phyloP scores from a whole-genome alignment of 768 basidiomycete species.

The Phanerochaete carnosa region DNA sequence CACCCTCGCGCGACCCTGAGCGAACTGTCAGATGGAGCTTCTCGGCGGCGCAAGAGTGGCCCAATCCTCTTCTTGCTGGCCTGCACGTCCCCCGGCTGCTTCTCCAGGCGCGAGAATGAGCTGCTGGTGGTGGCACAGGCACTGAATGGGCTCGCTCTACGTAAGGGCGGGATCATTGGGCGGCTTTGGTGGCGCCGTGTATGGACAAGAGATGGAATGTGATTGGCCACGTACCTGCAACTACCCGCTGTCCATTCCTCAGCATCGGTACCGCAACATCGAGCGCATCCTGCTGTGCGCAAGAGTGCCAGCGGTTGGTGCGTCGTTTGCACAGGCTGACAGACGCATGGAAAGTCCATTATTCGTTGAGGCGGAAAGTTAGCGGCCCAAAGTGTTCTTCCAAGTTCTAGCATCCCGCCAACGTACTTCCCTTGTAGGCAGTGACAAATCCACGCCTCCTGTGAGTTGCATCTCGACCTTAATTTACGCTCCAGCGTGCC shows the following conservation, averaged over 20 bases:
- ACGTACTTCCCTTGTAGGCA: background rate
- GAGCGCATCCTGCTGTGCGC: background rate
- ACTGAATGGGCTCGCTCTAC: background rate
- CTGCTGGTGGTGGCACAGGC: background rate
- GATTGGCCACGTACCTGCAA: background rate
- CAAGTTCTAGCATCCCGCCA: background rate
- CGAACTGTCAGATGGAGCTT: background rate
- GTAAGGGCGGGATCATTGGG: background rate
- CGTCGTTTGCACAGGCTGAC: background rate
- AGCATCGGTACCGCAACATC: background rate
- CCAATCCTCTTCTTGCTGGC: background rate
- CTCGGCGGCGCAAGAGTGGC: background rate
- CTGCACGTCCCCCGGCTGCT: too few relatives aligned
- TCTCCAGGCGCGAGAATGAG: background rate
- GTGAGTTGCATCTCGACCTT: background rate
- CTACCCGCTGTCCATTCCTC: background rate
- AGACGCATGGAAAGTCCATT: background rate
- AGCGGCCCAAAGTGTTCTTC: background rate
- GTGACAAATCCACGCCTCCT: background rate
- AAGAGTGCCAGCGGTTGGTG: background rate
- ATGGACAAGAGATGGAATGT: background rate
- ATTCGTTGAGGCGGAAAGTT: background rate
- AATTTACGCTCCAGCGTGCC: background rate
- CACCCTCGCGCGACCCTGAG: background rate
- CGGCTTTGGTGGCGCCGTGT: background rate